phyloP scores from a whole-genome alignment of 306 rosid species.

The Vicia villosa region DNA sequence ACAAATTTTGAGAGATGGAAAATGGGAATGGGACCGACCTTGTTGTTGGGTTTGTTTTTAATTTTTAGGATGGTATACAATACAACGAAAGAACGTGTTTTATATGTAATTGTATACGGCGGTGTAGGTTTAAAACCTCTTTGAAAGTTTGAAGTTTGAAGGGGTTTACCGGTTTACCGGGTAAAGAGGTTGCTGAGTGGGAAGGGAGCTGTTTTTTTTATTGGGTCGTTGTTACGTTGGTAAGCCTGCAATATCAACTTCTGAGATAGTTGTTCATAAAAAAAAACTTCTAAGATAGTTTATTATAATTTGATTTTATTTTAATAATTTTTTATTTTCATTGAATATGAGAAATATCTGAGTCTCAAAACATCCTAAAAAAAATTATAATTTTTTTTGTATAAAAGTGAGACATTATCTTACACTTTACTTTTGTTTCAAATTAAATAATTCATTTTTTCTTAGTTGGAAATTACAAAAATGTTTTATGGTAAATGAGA shows the following conservation, averaged over 20 bases:
- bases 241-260: background rate
- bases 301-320: background rate
- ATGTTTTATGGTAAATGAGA: no score
- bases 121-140: background rate
- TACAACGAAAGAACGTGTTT: background rate
- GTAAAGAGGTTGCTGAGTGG: slow-evolving; percentile 15
- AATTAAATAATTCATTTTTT: no score
- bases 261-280: background rate
- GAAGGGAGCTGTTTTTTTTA: background rate
- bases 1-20: slow-evolving; percentile 25
- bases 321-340: background rate
- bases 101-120: slow-evolving; percentile 40
- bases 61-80: background rate
- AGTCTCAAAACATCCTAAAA: no score
- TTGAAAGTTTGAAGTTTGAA: slow-evolving; percentile 26
- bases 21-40: slow-evolving; percentile 18
- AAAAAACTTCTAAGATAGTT: no score
- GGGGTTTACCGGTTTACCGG: slow-evolving; percentile 34
- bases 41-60: slow-evolving; percentile 10
- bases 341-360: no score
- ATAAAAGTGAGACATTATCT: no score
- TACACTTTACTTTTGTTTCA: no score
- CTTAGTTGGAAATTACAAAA: no score
- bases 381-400: no score
- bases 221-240: slow-evolving; percentile 17